Evolutionary conservation across 106 monocot genomes (phyloP).

Genomic region (Acorus calamus): DNA sequence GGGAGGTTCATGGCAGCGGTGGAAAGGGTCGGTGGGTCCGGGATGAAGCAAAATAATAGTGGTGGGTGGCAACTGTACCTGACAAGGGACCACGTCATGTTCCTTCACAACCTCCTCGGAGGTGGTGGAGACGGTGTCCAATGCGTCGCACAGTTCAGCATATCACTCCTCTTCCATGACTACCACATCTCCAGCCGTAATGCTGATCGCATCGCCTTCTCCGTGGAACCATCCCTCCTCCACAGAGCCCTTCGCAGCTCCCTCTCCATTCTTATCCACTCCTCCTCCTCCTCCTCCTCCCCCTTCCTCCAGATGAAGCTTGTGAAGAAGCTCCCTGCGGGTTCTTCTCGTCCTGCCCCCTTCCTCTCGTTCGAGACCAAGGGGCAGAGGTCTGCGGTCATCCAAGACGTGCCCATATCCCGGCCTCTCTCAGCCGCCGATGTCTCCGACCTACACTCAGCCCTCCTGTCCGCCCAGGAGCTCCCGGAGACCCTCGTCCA

Average conservation of each 20-base stretch:
- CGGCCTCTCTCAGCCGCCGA: conserved; percentile 70
- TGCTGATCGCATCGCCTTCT: conserved; percentile 70
- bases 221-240: conserved; percentile 66
- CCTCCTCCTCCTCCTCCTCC: conserved; percentile 18
- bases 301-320: conserved; percentile 75
- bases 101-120: conserved; percentile 78
- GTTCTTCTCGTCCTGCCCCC: conserved; percentile 52
- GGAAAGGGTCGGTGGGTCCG: conserved; percentile 63
- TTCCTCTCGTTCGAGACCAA: conserved; percentile 93
- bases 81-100: conserved; percentile 63
- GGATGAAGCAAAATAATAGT: too few species aligned
- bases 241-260: conserved; percentile 94
- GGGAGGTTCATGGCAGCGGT: conserved; percentile 66
- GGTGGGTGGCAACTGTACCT: conserved; percentile 66
- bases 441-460: conserved; percentile 54
- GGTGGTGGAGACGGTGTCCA: conserved; percentile 47
- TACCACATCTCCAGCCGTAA: conserved; percentile 86
- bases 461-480: conserved; percentile 73
- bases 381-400: conserved; percentile 64
- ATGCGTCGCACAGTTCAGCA: conserved; percentile 76
- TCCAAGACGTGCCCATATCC: conserved; percentile 97
- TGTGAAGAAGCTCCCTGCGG: conserved; percentile 83
- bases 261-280: conserved; percentile 45
- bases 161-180: conserved; percentile 69
- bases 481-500: conserved; percentile 94